Evolutionary conservation across 2,329 filamentous ascomycete species (phyloP), one percentile per base, ranked within the genome.

Genomic region (Davidsoniella eucalypti): DNA sequence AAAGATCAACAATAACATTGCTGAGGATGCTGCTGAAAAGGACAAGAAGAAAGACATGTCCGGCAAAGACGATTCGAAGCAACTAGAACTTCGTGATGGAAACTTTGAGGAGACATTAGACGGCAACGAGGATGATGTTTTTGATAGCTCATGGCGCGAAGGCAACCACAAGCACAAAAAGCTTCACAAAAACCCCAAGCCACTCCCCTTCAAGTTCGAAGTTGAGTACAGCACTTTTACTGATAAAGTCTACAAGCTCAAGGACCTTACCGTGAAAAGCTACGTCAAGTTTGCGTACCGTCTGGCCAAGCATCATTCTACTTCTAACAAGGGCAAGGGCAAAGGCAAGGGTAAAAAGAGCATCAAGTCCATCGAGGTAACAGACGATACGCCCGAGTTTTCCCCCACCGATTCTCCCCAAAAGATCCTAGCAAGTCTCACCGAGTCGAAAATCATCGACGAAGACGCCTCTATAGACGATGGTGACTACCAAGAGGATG

Each of bases 201-300:
- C 81, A 3, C 75, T 69, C 41, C 66, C 75, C 33, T 87, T 95
- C 62, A 61, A 70, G 14, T 96, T 78, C 60, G 74, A 94, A 60
- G 69, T 94, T 45, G 87, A 94, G 63, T 98, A 98, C 62, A 80
- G 80, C 61, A 96, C 88, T 0, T 81, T 77, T 50, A 74, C 80
- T 18, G 87, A 96, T 61, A 66, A 77, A 52, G 64, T 82, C 1
- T 95, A 88, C 61, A 74, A 76, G 54, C 65, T 95, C 57, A 70
- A 76, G 41, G 90, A 96, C 64, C 67, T 98, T 62, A 96, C 90
- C 0, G 84, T 95, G 48, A 73, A 76, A 55, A 93, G 79, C 61
- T 84, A 84, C 61, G 68, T 96, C 42, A 74, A 84, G 54, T 71
- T 96, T 44, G 92, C 92, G 9, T 76, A 81, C 55, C 73, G 81